Evolutionary conservation across 2,329 filamentous ascomycete species (phyloP).

Genomic region (Teratosphaeria viscida): DNA sequence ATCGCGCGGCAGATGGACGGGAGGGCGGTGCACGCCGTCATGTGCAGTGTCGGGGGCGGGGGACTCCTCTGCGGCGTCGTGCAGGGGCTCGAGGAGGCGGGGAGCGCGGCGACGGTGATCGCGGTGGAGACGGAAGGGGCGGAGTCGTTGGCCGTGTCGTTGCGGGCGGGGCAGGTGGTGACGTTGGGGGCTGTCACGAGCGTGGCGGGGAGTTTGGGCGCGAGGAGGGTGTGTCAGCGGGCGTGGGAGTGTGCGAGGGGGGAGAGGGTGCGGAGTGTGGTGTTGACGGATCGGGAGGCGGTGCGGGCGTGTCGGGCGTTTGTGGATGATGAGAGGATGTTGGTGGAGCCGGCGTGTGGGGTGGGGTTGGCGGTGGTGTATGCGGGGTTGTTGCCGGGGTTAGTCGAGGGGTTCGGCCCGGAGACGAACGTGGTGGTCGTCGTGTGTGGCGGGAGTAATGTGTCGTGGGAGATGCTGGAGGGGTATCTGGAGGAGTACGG

Average conservation of each 20-base stretch:
- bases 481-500: slow-evolving; percentile 36
- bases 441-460: slow-evolving; percentile 56
- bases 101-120: slow-evolving; percentile 42
- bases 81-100: slow-evolving; percentile 44
- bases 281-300: slow-evolving; percentile 66
- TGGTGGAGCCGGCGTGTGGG: slow-evolving; percentile 80
- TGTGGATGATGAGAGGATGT: slow-evolving; percentile 67
- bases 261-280: slow-evolving; percentile 41
- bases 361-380: slow-evolving; percentile 65
- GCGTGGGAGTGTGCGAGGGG: slow-evolving; percentile 54
- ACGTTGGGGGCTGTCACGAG: slow-evolving; percentile 63
- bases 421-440: slow-evolving; percentile 69
- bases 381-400: slow-evolving; percentile 48
- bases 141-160: slow-evolving; percentile 53
- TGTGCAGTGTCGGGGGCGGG: slow-evolving; percentile 73
- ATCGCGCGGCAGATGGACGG: slow-evolving; percentile 31
- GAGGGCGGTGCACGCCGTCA: slow-evolving; percentile 40
- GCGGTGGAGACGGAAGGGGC: slow-evolving; percentile 69
- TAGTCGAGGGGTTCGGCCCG: slow-evolving; percentile 53
- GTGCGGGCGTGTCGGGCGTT: slow-evolving; percentile 66
- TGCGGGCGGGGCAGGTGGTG: slow-evolving; percentile 43
- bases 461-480: slow-evolving; percentile 41
- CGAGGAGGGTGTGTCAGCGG: slow-evolving; percentile 56
- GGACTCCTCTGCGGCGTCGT: slow-evolving; percentile 69
- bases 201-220: slow-evolving; percentile 64